Percentiles rank a stretch among this genome's conserved stretches.
Conservation (phyloP, 768 basidiomycete genomes). For the Paxillus rubicundulus region DNA sequence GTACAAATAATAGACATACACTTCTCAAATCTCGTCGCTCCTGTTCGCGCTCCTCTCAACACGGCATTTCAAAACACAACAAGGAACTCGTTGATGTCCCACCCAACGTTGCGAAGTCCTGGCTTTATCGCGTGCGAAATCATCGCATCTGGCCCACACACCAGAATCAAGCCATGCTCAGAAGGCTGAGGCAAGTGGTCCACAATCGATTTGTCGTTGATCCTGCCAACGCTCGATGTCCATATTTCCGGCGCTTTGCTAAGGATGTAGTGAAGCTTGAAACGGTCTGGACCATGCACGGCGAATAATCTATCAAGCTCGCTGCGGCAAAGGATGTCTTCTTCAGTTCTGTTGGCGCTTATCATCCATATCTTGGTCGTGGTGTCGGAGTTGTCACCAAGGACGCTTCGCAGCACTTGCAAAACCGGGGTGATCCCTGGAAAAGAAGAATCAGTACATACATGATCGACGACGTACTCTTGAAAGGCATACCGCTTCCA, state of each 20-base stretch:
- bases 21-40: too few relatives aligned
- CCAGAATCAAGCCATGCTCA: conserved; percentile 40
- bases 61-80: conserved; percentile 32
- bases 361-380: conserved; percentile 46
- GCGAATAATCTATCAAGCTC: conserved; percentile 44
- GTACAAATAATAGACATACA: too few relatives aligned
- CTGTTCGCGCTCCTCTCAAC: too few relatives aligned
- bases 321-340: conserved; percentile 50
- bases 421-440: conserved; percentile 56
- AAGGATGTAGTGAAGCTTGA: conserved; percentile 46
- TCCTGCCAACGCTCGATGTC: conserved; percentile 40
- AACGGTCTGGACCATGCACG: conserved; percentile 28
- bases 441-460: not conserved
- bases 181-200: conserved; percentile 40
- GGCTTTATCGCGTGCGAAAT: conserved; percentile 32
- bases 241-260: conserved; percentile 34
- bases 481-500: conserved; percentile 44
- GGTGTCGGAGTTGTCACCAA: conserved; percentile 37
- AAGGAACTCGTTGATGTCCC: conserved; percentile 34
- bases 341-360: conserved; percentile 44
- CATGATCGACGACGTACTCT: not conserved
- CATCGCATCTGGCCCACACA: conserved; percentile 51
- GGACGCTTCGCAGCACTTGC: conserved; percentile 49
- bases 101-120: conserved; percentile 33
- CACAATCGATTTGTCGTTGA: conserved; percentile 38